phyloP scores from a whole-genome alignment of 2,329 filamentous ascomycete species.

The Diatrype stigma region DNA sequence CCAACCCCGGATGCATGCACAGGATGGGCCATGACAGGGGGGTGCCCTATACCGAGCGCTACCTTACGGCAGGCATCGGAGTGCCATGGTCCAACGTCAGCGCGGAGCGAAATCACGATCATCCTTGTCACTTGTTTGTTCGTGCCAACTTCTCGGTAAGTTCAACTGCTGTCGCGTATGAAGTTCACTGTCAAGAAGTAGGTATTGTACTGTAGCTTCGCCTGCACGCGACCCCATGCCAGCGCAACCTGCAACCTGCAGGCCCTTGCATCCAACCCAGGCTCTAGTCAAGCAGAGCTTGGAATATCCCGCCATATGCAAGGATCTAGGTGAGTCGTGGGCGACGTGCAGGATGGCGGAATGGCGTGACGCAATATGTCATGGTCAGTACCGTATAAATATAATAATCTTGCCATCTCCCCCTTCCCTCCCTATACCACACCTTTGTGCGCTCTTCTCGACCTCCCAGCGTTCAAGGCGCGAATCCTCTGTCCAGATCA shows the following conservation, averaged over 20 bases:
- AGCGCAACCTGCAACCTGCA: not conserved
- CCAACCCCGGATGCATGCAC: too few species aligned
- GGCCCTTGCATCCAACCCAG: too few species aligned
- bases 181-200: not conserved
- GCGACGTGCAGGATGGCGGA: not conserved
- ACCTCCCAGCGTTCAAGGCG: not conserved
- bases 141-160: not conserved
- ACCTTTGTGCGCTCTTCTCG: not conserved
- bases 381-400: not conserved
- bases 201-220: not conserved
- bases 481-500: not conserved
- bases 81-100: not conserved
- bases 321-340: not conserved
- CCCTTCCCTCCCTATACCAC: not conserved
- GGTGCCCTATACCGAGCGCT: not conserved
- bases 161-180: too few species aligned
- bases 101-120: not conserved
- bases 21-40: not conserved
- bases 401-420: not conserved
- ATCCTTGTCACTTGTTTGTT: not conserved
- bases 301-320: not conserved
- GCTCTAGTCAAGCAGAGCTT: not conserved
- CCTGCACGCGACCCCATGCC: not conserved
- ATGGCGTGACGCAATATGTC: not conserved
- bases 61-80: not conserved